A percentile compares a stretch with the other conserved stretches of the same genome.
Evolutionary conservation across 2,329 filamentous ascomycete genomes (phyloP).

Genomic region (Fusarium domesticum): DNA sequence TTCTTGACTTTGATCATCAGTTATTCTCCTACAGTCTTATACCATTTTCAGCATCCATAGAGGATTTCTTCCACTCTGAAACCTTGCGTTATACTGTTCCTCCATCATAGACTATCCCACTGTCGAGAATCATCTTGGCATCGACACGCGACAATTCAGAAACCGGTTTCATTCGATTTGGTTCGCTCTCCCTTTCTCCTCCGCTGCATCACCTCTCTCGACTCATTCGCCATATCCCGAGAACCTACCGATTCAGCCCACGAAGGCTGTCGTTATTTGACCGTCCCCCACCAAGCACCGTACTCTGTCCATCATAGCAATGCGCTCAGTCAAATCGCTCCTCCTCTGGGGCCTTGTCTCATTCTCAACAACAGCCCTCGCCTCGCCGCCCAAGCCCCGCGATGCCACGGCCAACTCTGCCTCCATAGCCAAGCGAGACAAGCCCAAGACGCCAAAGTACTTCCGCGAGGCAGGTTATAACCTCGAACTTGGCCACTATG

Average conservation of each 20-base stretch:
- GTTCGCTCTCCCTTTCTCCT: not conserved
- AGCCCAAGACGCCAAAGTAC: conserved; percentile 49
- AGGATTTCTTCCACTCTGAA: too few species aligned
- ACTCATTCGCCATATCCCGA: not conserved
- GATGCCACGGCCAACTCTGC: not conserved
- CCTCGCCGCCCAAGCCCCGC: conserved; percentile 11
- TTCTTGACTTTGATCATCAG: not conserved
- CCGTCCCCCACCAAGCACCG: not conserved
- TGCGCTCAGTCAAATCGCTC: conserved; percentile 25
- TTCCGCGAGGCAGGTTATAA: conserved; percentile 63
- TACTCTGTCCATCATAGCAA: conserved; percentile 3
- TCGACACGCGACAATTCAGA: not conserved
- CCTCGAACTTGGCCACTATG: conserved; percentile 68
- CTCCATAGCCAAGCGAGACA: conserved; percentile 6
- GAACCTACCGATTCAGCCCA: too few species aligned
- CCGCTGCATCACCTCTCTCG: not conserved
- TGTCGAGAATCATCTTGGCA: conserved; percentile 6
- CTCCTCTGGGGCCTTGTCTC: conserved; percentile 28
- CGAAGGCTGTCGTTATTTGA: too few species aligned
- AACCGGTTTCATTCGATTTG: not conserved
- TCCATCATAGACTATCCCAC: not conserved
- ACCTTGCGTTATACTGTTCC: not conserved
- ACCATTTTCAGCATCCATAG: too few species aligned
- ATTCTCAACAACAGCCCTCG: conserved; percentile 19
- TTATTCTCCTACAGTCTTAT: not conserved